phyloP scores from a whole-genome alignment of 2,329 filamentous ascomycete species.

The Claviceps quebecensis region DNA sequence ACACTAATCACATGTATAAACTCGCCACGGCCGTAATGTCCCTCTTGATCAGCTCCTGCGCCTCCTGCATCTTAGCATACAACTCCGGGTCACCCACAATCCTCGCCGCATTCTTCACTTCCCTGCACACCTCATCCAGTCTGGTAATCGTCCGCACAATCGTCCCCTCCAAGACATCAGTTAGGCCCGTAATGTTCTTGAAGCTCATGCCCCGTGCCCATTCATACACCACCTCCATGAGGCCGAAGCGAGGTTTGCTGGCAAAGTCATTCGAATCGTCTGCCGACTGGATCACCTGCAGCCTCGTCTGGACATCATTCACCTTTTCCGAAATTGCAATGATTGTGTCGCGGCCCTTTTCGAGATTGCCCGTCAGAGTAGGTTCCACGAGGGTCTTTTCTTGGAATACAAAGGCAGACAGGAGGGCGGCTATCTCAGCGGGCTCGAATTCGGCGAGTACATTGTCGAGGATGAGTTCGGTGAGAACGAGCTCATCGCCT shows the following conservation, averaged over 20 bases:
- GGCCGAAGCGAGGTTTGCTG: slow-evolving; percentile 72
- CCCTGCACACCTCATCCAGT: slow-evolving; percentile 87
- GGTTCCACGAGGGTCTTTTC: slow-evolving; percentile 82
- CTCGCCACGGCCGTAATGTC: slow-evolving; percentile 86
- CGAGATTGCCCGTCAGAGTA: slow-evolving; percentile 65
- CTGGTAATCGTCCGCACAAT: slow-evolving; percentile 92
- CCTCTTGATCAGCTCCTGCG: slow-evolving; percentile 94
- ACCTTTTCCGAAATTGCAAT: slow-evolving; percentile 85
- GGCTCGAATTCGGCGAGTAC: slow-evolving; percentile 90
- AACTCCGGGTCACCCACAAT: slow-evolving; percentile 89
- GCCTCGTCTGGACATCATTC: slow-evolving; percentile 73
- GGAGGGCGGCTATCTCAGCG: slow-evolving; percentile 85
- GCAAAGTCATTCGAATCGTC: slow-evolving; percentile 92
- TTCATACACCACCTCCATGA: slow-evolving; percentile 96
- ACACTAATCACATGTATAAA: slow-evolving; percentile 60
- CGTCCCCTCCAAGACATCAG: slow-evolving; percentile 91
- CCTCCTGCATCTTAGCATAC: slow-evolving; percentile 92
- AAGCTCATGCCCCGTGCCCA: slow-evolving; percentile 98
- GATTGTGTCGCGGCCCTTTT: slow-evolving; percentile 73
- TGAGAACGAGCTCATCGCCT: slow-evolving; percentile 88
- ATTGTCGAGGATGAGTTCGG: slow-evolving; percentile 91
- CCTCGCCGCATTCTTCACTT: slow-evolving; percentile 92
- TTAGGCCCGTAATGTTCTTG: slow-evolving; percentile 91
- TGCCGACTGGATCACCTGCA: slow-evolving; percentile 81
- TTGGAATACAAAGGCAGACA: slow-evolving; percentile 94